phyloP scores from a whole-genome alignment of 176 grass and related monocot species.

The Phyllostachys edulis region DNA sequence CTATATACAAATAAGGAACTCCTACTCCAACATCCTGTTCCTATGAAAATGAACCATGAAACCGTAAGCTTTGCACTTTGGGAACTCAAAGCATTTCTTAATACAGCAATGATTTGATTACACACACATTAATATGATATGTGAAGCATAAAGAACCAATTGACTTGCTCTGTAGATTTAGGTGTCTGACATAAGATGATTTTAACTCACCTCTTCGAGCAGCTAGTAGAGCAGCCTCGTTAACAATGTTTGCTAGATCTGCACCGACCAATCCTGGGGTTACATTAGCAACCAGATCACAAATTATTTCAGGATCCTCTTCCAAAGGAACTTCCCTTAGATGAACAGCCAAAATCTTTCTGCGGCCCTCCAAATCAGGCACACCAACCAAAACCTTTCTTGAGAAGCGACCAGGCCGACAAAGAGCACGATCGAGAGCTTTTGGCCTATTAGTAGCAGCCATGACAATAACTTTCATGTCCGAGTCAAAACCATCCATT shows the following conservation, averaged over 20 bases:
- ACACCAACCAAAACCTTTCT: conserved; percentile 92
- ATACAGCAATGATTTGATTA: background rate
- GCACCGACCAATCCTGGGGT: conserved; percentile 85
- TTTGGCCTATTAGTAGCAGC: conserved; percentile 92
- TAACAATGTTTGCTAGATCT: conserved; percentile 88
- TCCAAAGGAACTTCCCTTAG: conserved; percentile 73
- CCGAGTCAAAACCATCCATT: conserved; percentile 97
- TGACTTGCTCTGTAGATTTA: background rate
- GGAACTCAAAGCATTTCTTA: conserved; percentile 2
- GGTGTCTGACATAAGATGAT: conserved; percentile 6
- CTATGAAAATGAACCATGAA: background rate
- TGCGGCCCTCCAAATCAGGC: conserved; percentile 79
- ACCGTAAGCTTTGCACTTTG: background rate
- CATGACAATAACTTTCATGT: conserved; percentile 90
- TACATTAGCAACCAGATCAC: conserved; percentile 73
- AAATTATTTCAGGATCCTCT: conserved; percentile 70
- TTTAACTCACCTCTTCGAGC: conserved; percentile 71
- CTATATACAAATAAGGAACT: too few species aligned
- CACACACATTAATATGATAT: conserved; percentile 13
- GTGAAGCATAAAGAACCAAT: conserved; percentile 25
- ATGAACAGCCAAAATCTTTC: conserved; percentile 85
- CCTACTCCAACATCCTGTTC: too few species aligned
- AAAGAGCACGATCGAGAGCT: conserved; percentile 80
- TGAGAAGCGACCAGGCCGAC: conserved; percentile 85
- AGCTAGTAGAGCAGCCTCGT: conserved; percentile 85